Evolutionary conservation across 1,284 basidiomycete genomes (phyloP).

Genomic region (Ganoderma sinense): DNA sequence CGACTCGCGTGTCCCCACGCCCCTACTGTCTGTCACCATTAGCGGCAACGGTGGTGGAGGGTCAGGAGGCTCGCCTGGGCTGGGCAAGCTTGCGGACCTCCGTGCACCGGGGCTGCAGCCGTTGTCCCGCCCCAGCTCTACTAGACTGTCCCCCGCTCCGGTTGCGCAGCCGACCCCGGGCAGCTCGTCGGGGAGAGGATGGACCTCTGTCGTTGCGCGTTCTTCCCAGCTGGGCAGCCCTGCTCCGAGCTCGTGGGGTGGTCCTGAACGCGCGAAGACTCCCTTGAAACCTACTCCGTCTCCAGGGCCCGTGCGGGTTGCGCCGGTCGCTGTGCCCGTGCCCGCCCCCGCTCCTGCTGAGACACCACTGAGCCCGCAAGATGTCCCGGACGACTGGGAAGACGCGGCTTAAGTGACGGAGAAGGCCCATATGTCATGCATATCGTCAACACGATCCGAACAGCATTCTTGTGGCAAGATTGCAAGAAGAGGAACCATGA

Average conservation of each 20-base stretch:
- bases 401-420: conserved; percentile 45
- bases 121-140: conserved; percentile 23
- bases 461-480: neutral
- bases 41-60: conserved; percentile 26
- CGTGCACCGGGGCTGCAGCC: conserved; percentile 39
- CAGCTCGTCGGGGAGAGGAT: conserved; percentile 38
- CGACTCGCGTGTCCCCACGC: conserved; percentile 80
- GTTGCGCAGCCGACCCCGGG: conserved; percentile 22
- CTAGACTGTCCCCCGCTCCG: conserved; percentile 26
- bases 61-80: conserved; percentile 30
- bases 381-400: conserved; percentile 62
- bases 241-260: conserved; percentile 31
- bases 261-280: conserved; percentile 21
- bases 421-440: neutral
- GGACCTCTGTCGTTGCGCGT: conserved; percentile 47
- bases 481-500: neutral
- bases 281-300: conserved; percentile 20
- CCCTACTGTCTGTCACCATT: conserved; percentile 64
- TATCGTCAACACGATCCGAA: neutral
- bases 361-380: conserved; percentile 23
- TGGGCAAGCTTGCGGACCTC: conserved; percentile 68
- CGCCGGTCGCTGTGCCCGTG: conserved; percentile 7
- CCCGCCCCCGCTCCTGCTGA: conserved; percentile 6
- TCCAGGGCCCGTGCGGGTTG: conserved; percentile 18
- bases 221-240: conserved; percentile 29